A percentile compares a stretch with the other conserved stretches of the same genome.
phyloP scores from a whole-genome alignment of 129 eudicot genomes.

The Chrysanthemum seticuspe region DNA sequence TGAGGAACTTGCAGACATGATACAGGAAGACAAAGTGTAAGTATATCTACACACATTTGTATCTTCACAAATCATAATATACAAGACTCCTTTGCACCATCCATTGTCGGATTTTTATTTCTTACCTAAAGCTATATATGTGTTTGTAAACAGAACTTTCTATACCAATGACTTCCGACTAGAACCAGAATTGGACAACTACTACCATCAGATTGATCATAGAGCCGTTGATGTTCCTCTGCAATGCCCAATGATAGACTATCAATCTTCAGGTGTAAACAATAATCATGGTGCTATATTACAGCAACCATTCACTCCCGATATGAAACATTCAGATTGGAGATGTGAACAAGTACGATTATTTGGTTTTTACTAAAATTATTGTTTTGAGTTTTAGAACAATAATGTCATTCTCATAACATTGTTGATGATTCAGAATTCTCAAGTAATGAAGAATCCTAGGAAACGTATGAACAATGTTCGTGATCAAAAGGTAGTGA shows the following conservation, averaged over 20 bases:
- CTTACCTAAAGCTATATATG: not conserved
- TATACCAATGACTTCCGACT: constrained; percentile 22
- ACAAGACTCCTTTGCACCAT: not conserved
- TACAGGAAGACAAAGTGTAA: constrained; percentile 28
- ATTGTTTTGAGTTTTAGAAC: constrained; percentile 6
- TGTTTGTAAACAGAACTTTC: constrained; percentile 22
- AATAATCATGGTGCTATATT: not conserved
- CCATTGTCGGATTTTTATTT: constrained; percentile 6
- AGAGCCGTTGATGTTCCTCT: constrained; percentile 21
- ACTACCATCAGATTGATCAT: constrained; percentile 26
- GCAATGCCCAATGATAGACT: constrained; percentile 27
- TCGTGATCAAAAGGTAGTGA: constrained; percentile 14
- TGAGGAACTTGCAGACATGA: constrained; percentile 23
- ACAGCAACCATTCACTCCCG: constrained; percentile 26
- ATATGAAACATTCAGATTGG: constrained; percentile 16
- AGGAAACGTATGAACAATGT: constrained; percentile 31
- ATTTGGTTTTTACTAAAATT: constrained; percentile 1
- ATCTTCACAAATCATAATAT: constrained; percentile 2
- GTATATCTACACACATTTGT: constrained; percentile 3
- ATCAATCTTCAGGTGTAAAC: constrained; percentile 26
- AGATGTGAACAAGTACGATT: constrained; percentile 27
- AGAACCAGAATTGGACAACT: constrained; percentile 28
- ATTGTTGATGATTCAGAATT: constrained; percentile 8
- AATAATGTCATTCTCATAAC: not conserved
- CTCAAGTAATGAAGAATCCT: constrained; percentile 22